A percentile compares a stretch with the other conserved stretches of the same genome.
Conservation (phyloP, 2,329 filamentous ascomycete genomes). For the Paramyrothecium sp. region DNA sequence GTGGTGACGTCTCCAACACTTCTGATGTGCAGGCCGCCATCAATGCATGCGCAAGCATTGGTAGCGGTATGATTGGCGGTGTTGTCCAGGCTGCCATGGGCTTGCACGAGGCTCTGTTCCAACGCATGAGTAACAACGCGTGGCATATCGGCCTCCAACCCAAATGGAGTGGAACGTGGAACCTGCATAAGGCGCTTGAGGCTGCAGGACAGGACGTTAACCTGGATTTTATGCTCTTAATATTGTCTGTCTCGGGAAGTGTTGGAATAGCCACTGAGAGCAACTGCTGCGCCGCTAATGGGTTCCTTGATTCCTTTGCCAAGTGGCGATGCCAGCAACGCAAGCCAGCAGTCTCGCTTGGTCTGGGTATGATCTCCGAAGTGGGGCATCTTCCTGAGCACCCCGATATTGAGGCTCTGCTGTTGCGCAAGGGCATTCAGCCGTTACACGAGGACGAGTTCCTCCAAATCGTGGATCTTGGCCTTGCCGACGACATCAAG, state of each 20-base stretch:
- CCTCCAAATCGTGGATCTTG: constrained; percentile 24
- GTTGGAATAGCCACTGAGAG: constrained; percentile 26
- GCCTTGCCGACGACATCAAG: too few relatives aligned
- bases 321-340: constrained; percentile 22
- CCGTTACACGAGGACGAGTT: constrained; percentile 28
- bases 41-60: neutral
- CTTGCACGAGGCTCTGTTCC: constrained; percentile 22
- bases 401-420: constrained; percentile 28
- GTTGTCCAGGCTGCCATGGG: constrained; percentile 33
- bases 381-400: constrained; percentile 29
- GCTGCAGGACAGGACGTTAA: constrained; percentile 5
- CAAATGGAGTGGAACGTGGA: constrained; percentile 19
- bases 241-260: constrained; percentile 20
- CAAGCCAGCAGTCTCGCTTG: constrained; percentile 23
- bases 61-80: constrained; percentile 19
- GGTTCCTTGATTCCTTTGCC: constrained; percentile 32
- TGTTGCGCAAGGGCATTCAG: constrained; percentile 32
- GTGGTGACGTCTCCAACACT: neutral
- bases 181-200: constrained; percentile 18
- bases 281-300: constrained; percentile 28
- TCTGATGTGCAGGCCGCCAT: neutral
- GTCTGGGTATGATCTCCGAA: constrained; percentile 18
- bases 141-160: constrained; percentile 20
- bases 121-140: constrained; percentile 16
- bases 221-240: constrained; percentile 29